A percentile compares a stretch with the other conserved stretches of the same genome.
phyloP scores from a whole-genome alignment of 306 rosid genomes.

The Ziziphus jujuba region DNA sequence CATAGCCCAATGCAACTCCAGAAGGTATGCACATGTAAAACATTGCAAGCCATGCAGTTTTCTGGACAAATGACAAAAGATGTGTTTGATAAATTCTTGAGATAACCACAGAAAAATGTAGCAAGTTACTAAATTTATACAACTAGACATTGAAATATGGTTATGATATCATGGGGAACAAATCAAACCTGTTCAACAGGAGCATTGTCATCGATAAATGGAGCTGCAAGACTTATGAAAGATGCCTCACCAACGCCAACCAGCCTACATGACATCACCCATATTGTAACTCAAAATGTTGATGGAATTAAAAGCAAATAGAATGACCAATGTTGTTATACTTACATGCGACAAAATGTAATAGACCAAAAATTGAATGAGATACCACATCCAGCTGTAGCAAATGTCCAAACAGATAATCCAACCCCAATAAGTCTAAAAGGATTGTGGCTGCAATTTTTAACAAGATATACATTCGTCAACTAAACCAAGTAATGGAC shows the following conservation, averaged over 20 bases:
- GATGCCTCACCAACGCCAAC: slow-evolving; percentile 99
- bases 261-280: slow-evolving; percentile 52
- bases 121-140: slow-evolving; percentile 16
- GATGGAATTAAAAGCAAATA: background rate
- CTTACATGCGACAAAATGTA: slow-evolving; percentile 82
- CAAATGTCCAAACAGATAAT: slow-evolving; percentile 89
- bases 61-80: slow-evolving; percentile 50
- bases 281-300: slow-evolving; percentile 17
- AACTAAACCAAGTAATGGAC: background rate
- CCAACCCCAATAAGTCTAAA: slow-evolving; percentile 97
- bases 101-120: slow-evolving; percentile 5
- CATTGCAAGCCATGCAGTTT: slow-evolving; percentile 91
- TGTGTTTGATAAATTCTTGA: slow-evolving; percentile 8
- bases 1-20: slow-evolving; percentile 91
- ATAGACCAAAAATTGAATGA: slow-evolving; percentile 91
- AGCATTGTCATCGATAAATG: slow-evolving; percentile 95
- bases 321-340: background rate
- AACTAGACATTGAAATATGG: background rate
- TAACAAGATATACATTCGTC: slow-evolving; percentile 12
- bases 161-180: slow-evolving; percentile 6
- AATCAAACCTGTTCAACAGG: slow-evolving; percentile 71
- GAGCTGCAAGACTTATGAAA: slow-evolving; percentile 96
- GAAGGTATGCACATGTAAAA: slow-evolving; percentile 98
- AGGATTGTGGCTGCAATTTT: slow-evolving; percentile 88
- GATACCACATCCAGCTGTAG: slow-evolving; percentile 76